phyloP scores from a whole-genome alignment of 257 asterid genomes.

The Cinchona pubescens region DNA sequence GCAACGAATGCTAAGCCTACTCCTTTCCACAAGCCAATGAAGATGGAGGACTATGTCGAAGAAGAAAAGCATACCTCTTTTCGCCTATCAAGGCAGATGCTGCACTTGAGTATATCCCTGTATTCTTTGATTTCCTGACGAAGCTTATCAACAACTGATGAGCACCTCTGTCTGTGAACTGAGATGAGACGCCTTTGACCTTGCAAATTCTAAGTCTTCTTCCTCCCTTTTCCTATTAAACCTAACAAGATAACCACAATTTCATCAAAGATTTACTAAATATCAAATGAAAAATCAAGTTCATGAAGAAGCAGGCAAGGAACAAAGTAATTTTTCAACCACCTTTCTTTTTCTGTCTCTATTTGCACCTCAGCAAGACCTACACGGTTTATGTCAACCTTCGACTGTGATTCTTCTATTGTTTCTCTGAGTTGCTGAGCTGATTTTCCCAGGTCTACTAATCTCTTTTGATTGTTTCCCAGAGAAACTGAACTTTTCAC shows the following conservation, averaged over 20 bases:
- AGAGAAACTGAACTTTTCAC: conserved; percentile 41
- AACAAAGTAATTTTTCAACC: conserved; percentile 10
- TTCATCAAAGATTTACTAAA: background rate
- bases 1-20: background rate
- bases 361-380: conserved; percentile 73
- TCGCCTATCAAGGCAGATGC: conserved; percentile 82
- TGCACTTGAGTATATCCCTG: conserved; percentile 84
- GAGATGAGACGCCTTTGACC: conserved; percentile 59
- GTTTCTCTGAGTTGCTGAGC: conserved; percentile 49
- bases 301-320: background rate
- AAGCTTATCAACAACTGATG: conserved; percentile 69
- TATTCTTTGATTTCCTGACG: conserved; percentile 76
- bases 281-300: background rate
- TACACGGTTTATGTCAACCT: conserved; percentile 58
- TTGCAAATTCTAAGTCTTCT: conserved; percentile 68
- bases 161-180: conserved; percentile 59
- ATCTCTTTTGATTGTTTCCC: conserved; percentile 63
- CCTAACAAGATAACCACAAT: conserved; percentile 32
- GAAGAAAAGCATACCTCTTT: conserved; percentile 60
- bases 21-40: background rate
- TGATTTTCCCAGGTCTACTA: conserved; percentile 52
- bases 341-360: conserved; percentile 91
- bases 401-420: conserved; percentile 68
- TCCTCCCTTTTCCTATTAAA: conserved; percentile 82
- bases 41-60: background rate